Base-by-base conservation (phyloP, 2,329 filamentous ascomycete species). In the Cryphonectria radicalis region DNA sequence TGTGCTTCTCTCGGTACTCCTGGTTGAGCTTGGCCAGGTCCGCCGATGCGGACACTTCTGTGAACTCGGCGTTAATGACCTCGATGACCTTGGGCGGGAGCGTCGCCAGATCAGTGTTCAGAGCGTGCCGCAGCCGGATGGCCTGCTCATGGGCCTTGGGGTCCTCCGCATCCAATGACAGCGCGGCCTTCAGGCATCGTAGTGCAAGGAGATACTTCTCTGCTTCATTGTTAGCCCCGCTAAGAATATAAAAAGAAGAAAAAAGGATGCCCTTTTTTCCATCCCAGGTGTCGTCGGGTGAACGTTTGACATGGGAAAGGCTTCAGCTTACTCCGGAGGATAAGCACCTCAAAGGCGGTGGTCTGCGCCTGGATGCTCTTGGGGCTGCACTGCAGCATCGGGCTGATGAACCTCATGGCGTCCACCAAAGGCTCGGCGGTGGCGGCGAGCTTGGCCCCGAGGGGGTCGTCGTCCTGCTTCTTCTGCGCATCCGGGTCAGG, bases 381-480 rank as follows among this genome's bases (percentile, higher is more conserved):
- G 1, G 94, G 91, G 77, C 91, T 95, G 77, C 91, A 92, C 80
- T 97, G 92, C 72, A 99, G 86, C 76, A 99, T 84, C 3, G 93
- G 94, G 22, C 82, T 85, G 70, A 99, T 81, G 79, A 96, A 97
- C 80, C 95, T 97, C 85, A 94, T 92, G 3, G 94, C 94, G 77
- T 96, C 94, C 64, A 90, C 91, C 62, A 99, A 83, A 11, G 96
- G 95, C 70, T 96, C 91, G 71, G 90, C 88, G 4, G 95, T 97
- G 72, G 92, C 89, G 25, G 93, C 89, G 71, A 98, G 86, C 80
- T 93, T 93, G 76, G 90, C 84, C 57, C 97, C 96, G 43, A 92
- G 85, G 37, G 96, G 95, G 81, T 99, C 96, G 28, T 93, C 89
- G 76, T 99, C 96, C 81, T 93, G 92, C 85, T 97, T 97, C 85